phyloP scores from a whole-genome alignment of 1,139 yeast species.

The Sugiyamaella novakii region DNA sequence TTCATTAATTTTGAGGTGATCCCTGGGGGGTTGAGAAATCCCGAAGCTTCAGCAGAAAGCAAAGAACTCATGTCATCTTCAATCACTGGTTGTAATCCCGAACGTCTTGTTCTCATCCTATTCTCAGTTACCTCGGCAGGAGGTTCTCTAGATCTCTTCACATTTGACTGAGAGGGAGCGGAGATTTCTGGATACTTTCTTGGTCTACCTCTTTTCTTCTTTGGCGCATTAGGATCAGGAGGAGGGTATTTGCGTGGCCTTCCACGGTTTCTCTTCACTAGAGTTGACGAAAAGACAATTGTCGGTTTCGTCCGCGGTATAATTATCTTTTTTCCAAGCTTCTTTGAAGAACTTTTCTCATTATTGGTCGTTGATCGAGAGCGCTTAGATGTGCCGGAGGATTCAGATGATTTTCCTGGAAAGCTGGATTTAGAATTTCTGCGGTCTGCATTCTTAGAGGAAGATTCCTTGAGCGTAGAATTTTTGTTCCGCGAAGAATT shows the following conservation, averaged over 20 bases:
- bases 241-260: conserved; percentile 2
- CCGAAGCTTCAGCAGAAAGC: conserved; percentile 13
- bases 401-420: no score
- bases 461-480: no score
- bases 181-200: not conserved
- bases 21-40: conserved; percentile 13
- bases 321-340: conserved; percentile 4
- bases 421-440: not conserved
- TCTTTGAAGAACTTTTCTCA: no score
- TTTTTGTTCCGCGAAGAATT: no score
- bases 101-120: conserved; percentile 12
- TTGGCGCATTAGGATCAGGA: not conserved
- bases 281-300: conserved; percentile 5
- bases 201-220: conserved; percentile 7
- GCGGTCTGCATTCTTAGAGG: no score
- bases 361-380: not conserved
- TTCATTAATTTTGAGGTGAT: conserved; percentile 9
- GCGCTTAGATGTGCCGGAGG: not conserved
- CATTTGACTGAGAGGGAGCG: no score
- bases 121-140: no score
- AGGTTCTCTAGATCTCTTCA: no score
- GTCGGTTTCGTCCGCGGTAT: conserved; percentile 11
- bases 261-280: not conserved
- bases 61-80: not conserved
- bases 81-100: conserved; percentile 7